phyloP scores from a whole-genome alignment of 805 yeast genomes.

The Spencermartinsiella europaea region DNA sequence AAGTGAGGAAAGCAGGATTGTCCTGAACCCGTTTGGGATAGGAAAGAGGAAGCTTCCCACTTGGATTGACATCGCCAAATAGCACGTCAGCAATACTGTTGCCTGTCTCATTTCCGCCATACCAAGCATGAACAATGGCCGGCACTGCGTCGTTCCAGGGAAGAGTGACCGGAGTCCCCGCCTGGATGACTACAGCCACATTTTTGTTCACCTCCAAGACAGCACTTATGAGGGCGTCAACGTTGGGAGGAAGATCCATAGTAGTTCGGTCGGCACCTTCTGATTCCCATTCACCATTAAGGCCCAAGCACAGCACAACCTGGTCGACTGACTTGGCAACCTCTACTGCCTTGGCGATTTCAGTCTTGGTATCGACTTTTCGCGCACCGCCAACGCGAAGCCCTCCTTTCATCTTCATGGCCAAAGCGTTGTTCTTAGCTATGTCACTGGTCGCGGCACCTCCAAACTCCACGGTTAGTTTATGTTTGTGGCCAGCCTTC shows the following conservation, averaged over 20 bases:
- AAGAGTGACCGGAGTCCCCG: constrained; percentile 56
- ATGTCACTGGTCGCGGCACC: constrained; percentile 21
- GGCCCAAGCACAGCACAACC: constrained; percentile 47
- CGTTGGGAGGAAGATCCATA: constrained; percentile 46
- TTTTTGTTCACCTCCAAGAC: constrained; percentile 45
- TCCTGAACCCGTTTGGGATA: constrained; percentile 49
- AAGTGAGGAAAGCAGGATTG: constrained; percentile 51
- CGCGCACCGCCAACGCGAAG: constrained; percentile 7
- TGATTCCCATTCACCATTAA: constrained; percentile 50
- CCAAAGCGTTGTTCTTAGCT: not conserved
- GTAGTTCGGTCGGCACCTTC: constrained; percentile 52
- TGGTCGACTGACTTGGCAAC: constrained; percentile 38
- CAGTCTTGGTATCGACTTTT: constrained; percentile 27
- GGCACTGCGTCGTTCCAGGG: constrained; percentile 45
- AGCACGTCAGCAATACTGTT: constrained; percentile 54
- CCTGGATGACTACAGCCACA: constrained; percentile 48
- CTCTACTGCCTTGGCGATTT: constrained; percentile 35
- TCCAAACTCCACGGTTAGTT: constrained; percentile 43
- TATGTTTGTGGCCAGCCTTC: constrained; percentile 43
- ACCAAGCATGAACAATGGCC: constrained; percentile 48
- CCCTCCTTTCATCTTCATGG: constrained; percentile 11
- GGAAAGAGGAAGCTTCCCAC: constrained; percentile 52
- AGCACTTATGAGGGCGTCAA: constrained; percentile 40
- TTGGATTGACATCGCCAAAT: constrained; percentile 54
- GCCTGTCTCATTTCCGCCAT: constrained; percentile 53